Conservation (phyloP, 2,329 filamentous ascomycete species). For the Neospermospora avenae region DNA sequence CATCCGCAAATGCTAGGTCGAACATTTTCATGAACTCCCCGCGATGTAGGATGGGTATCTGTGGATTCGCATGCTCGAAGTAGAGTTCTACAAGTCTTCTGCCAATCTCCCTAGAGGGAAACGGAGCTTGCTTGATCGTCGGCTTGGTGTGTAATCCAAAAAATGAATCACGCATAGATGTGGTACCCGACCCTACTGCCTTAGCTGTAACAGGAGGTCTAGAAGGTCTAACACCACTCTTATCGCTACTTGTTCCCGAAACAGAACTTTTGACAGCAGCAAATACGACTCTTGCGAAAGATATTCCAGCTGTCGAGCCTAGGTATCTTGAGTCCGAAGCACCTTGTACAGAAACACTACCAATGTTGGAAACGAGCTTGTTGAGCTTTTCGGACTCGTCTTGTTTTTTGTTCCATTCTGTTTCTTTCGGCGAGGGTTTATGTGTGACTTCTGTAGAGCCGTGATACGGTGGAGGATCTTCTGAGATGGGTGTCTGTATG, state of each 20-base stretch:
- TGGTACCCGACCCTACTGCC: constrained; percentile 49
- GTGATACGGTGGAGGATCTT: constrained; percentile 28
- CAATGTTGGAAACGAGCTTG: constrained; percentile 65
- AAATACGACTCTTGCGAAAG: constrained; percentile 90
- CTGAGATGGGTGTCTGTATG: constrained; percentile 29
- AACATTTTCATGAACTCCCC: constrained; percentile 88
- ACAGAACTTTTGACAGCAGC: constrained; percentile 79
- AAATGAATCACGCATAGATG: constrained; percentile 91
- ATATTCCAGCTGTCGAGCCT: constrained; percentile 84
- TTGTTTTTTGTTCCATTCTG: constrained; percentile 41
- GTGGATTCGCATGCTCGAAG: constrained; percentile 94
- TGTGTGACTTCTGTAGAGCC: constrained; percentile 13
- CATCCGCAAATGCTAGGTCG: constrained; percentile 71
- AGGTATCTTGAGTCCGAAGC: constrained; percentile 77
- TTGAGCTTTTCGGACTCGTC: constrained; percentile 61
- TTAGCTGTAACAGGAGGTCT: constrained; percentile 46
- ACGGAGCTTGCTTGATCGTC: constrained; percentile 78
- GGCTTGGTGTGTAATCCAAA: constrained; percentile 94
- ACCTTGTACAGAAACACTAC: constrained; percentile 75
- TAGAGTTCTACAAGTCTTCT: constrained; percentile 74
- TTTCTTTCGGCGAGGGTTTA: constrained; percentile 29
- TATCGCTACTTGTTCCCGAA: constrained; percentile 64
- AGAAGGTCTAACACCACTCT: constrained; percentile 56
- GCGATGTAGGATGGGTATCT: constrained; percentile 88
- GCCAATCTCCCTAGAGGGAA: constrained; percentile 75